Evolutionary conservation across 352 stramenopile genomes (phyloP).

Genomic region (Phytophthora citrophthora): DNA sequence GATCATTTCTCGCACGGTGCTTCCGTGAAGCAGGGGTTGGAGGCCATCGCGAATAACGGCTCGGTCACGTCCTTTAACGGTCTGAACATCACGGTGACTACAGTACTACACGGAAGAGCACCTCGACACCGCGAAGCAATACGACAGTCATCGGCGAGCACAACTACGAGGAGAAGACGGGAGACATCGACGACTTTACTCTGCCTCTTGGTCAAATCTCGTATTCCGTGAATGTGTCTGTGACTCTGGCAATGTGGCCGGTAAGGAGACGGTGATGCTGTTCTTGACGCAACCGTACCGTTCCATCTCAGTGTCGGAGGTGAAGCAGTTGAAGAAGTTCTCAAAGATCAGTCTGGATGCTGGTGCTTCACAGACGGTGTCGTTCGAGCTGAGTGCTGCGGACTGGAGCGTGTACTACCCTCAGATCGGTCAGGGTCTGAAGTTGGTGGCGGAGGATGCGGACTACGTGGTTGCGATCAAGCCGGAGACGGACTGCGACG

Average conservation of each 20-base stretch:
- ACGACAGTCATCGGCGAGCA: constrained; percentile 67
- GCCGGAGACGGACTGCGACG: constrained; percentile 7
- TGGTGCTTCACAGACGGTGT: constrained; percentile 1
- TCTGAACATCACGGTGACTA: constrained; percentile 28
- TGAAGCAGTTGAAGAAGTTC: constrained; percentile 23
- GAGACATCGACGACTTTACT: constrained; percentile 73
- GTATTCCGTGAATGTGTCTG: constrained; percentile 16
- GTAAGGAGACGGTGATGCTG: neutral
- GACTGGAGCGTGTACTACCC: constrained; percentile 3
- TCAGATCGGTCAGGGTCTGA: constrained; percentile 9
- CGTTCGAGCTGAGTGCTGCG: constrained; percentile 1
- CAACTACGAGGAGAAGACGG: constrained; percentile 78
- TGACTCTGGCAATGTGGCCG: constrained; percentile 5
- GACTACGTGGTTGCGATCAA: constrained; percentile 9
- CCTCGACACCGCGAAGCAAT: constrained; percentile 49
- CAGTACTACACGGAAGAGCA: constrained; percentile 22
- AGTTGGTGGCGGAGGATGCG: neutral
- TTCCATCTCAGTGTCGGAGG: constrained; percentile 15
- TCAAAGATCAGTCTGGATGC: constrained; percentile 18
- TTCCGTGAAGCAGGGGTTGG: constrained; percentile 16
- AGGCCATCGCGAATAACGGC: constrained; percentile 6
- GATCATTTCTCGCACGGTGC: constrained; percentile 20
- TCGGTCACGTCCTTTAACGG: constrained; percentile 16
- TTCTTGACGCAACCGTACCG: constrained; percentile 14
- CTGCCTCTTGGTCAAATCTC: constrained; percentile 62